These are phyloP conservation scores for Solanum ahanhuiri DNA, from an alignment of 257 asterid genomes.

Conservation along the genomic window DNA sequence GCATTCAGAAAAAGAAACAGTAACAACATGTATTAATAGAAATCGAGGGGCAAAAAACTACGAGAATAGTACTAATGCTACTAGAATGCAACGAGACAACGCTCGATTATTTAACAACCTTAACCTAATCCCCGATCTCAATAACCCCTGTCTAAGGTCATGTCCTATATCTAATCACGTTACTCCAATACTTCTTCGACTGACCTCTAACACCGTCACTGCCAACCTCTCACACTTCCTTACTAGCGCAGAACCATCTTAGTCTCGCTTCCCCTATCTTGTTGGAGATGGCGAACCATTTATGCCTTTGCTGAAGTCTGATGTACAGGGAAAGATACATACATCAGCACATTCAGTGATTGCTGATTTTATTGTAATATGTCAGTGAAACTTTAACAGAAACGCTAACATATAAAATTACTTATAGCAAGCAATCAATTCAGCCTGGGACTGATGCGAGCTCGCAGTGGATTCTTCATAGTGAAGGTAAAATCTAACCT, in stretches of 20 bases:
- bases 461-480: background rate
- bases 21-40: too few relatives aligned
- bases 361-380: too few relatives aligned
- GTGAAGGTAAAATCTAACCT: background rate
- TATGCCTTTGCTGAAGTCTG: background rate
- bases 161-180: background rate
- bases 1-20: too few relatives aligned
- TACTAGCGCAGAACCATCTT: background rate
- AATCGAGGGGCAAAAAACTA: too few relatives aligned
- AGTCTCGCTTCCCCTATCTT: background rate
- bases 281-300: background rate
- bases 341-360: too few relatives aligned
- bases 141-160: background rate
- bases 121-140: background rate
- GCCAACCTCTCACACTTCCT: background rate
- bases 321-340: too few relatives aligned
- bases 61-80: too few relatives aligned
- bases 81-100: too few relatives aligned
- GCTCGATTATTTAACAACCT: too few relatives aligned
- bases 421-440: background rate
- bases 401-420: too few relatives aligned
- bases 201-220: background rate
- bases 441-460: background rate
- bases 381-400: too few relatives aligned
- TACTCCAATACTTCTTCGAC: background rate